Base-by-base conservation (phyloP, 2,329 filamentous ascomycete species). In the Calonectria pteridis region DNA sequence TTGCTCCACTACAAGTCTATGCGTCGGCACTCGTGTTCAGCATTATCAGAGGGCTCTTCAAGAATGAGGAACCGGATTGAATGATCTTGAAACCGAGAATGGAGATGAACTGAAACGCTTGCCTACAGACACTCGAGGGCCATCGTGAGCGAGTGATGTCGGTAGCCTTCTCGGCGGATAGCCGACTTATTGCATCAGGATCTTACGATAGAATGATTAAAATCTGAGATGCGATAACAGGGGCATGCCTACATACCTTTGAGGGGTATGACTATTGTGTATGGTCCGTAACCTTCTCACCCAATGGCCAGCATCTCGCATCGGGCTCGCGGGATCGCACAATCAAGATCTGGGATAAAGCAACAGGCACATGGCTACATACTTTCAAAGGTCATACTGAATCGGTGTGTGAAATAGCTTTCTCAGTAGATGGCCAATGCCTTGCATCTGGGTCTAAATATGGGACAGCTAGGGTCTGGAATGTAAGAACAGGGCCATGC, bases 21-120 rank as follows among this genome's bases (percentile, higher is more conserved):
- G 40, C 7, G 9, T 70, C 73, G 75, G 70, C 70, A 2, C 73
- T 76, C 11, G 6, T 76, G 0, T 76, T 76, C 5, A 75, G 64
- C 11, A 31, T 46, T 20, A 46, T 46, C 18, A 46, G 16, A 46
- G 6, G 18, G 2, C 6, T 46, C 6, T 46, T 46, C 40, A 18
- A 46, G 13, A 20, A 46, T 20, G 40, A 46, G 4, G 18, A 18
- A n/a, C 11, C 40, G 4, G 13, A 20, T 7, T 46, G 6, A 4
- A 20, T 46, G 20, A n/a, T n/a, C 6, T 20, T 46, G 16, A 46
- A 20, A 20, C n/a, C 40, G 3, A n/a, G 4, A 20, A 20, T n/a
- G 6, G 40, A 46, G 6, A 7, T 16, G 4, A n/a, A 46, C 4
- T 46, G 40, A 16, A 20, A 7, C n/a, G 40, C 14, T 20, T 46